Base-by-base conservation (phyloP, 306 rosid species). In the Arachis hypogaea region DNA sequence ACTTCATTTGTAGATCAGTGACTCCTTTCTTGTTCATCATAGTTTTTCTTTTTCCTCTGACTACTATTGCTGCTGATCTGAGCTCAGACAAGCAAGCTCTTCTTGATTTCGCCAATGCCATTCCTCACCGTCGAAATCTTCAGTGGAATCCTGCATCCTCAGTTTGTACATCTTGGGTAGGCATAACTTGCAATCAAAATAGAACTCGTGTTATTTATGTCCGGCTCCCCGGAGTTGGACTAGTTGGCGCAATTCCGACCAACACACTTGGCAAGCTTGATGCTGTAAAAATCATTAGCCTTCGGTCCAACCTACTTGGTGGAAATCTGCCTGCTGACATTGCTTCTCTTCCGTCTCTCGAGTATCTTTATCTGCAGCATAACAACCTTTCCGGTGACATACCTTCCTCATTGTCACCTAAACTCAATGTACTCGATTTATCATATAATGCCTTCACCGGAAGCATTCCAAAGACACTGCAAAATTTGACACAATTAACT, bases 171-270 rank as follows among this genome's bases (percentile, higher is more conserved):
- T 75, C 88, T 74, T 91, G 97, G 97, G 58, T 85, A 54, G 97
- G 97, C 45, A 59, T 91, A 73, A 77, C 73, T 65, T 91, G 97
- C 81, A 72, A 63, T 72, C 7, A 40, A 44, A 18, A 88, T 77
- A 9, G 71, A 64, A 85, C 85, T 59, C 92, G 84, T 47, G 90
- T 91, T 74, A 43, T 12, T 62, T 49, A n/a, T 29, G 82, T 91
- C 44, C 88, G 94, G 64, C 93, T 91, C 73, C 97, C 98, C 2
- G 98, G 97, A 50, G 72, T 89, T 18, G 98, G 97, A 71, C 87
- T 93, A 38, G 75, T 89, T 1, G 98, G 98, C 59, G 14, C 87
- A 11, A 85, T 93, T 46, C 97, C 97, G 14, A 29, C 86, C 22
- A 81, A 81, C 65, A 93, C 98, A 36, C 85, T 93, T 2, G 91